Conservation (phyloP, 2,329 filamentous ascomycete species). For the Kalaharituber pfeilii region DNA sequence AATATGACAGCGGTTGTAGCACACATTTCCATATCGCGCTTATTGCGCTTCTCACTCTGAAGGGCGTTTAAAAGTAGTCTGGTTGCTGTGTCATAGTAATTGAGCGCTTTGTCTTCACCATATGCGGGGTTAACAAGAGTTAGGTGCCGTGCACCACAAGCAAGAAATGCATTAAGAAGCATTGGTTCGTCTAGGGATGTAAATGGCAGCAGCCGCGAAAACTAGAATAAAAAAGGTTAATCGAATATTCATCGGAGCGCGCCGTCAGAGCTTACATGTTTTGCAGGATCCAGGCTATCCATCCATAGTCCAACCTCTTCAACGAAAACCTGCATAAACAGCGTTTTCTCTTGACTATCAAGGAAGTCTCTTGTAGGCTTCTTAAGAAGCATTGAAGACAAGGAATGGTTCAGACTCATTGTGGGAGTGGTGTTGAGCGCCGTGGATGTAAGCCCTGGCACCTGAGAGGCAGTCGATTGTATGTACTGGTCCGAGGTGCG, state of each 20-base stretch:
- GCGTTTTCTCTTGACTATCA: conserved; percentile 56
- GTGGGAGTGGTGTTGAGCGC: conserved; percentile 25
- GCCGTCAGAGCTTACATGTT: conserved; percentile 39
- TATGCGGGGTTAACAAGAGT: conserved; percentile 52
- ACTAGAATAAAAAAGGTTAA: conserved; percentile 31
- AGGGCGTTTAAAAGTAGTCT: conserved; percentile 57
- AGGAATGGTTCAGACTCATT: conserved; percentile 20
- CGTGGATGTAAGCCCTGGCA: conserved; percentile 24
- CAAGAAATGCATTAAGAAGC: conserved; percentile 73
- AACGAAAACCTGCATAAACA: conserved; percentile 85
- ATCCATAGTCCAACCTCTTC: conserved; percentile 87
- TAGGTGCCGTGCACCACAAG: conserved; percentile 71
- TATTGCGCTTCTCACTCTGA: conserved; percentile 44
- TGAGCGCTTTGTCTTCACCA: conserved; percentile 57
- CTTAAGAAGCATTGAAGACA: conserved; percentile 26
- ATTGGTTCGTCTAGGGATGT: conserved; percentile 68
- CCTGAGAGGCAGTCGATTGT: conserved; percentile 6
- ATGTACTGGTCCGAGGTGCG: conserved; percentile 18
- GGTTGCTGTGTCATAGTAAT: conserved; percentile 76
- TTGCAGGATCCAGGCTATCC: conserved; percentile 71
- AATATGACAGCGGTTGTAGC: conserved; percentile 75
- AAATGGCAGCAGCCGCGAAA: conserved; percentile 68
- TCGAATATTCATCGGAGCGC: not conserved
- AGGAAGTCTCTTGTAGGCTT: conserved; percentile 44
- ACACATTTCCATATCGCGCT: conserved; percentile 61